A percentile compares a stretch with the other conserved stretches of the same genome.
These are phyloP conservation scores for Lactuca sativa DNA, from an alignment of 129 eudicot genomes.

Conservation along the genomic window DNA sequence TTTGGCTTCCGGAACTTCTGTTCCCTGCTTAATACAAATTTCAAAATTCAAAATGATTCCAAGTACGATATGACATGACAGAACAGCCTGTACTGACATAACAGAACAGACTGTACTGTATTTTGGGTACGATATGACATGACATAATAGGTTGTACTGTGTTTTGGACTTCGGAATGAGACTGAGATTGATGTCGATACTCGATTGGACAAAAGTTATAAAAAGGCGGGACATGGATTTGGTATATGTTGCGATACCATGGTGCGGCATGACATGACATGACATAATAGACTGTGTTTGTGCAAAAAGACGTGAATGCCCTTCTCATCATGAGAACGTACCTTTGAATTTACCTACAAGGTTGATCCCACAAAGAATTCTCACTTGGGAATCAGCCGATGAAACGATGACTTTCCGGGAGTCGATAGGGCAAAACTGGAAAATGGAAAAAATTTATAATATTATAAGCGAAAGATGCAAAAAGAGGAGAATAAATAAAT, in stretches of 20 bases:
- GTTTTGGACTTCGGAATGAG: no score
- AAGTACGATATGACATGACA: not conserved
- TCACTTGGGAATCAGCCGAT: constrained; percentile 82
- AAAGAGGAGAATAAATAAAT: constrained; percentile 3
- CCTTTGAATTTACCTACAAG: constrained; percentile 69
- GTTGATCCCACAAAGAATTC: constrained; percentile 58
- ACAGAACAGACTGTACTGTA: not conserved
- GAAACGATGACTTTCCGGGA: constrained; percentile 66
- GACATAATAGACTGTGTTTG: not conserved
- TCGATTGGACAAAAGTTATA: not conserved
- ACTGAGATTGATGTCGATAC: not conserved
- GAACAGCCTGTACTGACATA: not conserved
- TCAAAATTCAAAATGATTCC: not conserved
- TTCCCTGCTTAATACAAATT: constrained; percentile 40
- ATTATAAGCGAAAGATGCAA: not conserved
- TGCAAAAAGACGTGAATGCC: not conserved
- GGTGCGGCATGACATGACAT: no score
- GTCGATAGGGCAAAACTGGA: constrained; percentile 76
- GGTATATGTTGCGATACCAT: not conserved
- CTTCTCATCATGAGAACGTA: constrained; percentile 13
- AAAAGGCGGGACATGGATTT: not conserved
- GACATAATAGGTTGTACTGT: no score
- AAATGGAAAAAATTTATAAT: not conserved
- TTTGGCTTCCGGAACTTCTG: constrained; percentile 55
- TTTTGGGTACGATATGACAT: not conserved